A percentile compares a stretch with the other conserved stretches of the same genome.
Conservation (phyloP, 2,329 filamentous ascomycete species). For the Diaporthe eres region DNA sequence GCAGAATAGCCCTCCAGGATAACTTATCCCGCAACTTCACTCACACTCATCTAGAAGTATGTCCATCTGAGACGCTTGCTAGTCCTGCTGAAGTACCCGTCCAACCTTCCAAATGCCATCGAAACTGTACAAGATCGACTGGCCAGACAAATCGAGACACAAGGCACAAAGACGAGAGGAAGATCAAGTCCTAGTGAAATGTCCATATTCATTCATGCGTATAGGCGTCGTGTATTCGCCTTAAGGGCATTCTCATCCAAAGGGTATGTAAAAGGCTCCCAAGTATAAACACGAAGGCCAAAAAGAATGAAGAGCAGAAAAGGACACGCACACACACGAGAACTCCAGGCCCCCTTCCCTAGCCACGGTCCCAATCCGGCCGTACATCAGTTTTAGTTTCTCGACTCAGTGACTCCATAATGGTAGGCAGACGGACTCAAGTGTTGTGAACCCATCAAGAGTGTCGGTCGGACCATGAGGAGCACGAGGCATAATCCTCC, state of each 20-base stretch:
- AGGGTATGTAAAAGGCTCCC: neutral
- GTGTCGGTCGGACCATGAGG: neutral
- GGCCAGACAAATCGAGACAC: too few species aligned
- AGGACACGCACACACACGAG: neutral
- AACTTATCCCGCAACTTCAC: too few species aligned
- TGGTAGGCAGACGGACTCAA: too few species aligned
- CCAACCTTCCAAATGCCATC: too few species aligned
- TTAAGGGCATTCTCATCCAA: conserved; percentile 11
- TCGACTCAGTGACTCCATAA: neutral
- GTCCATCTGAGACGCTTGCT: too few species aligned
- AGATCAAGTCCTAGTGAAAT: neutral
- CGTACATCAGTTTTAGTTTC: neutral
- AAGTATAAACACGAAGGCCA: conserved; percentile 9
- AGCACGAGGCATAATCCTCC: neutral
- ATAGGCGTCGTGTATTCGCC: conserved; percentile 14
- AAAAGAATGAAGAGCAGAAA: neutral
- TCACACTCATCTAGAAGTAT: too few species aligned
- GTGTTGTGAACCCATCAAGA: neutral
- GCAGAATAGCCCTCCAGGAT: too few species aligned
- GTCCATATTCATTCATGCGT: conserved; percentile 12
- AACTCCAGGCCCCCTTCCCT: neutral
- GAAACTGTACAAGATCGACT: too few species aligned
- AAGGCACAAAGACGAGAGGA: neutral
- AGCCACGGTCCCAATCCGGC: neutral
- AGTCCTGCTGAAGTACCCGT: too few species aligned